Base-by-base conservation (phyloP, 176 grass and related monocot genomes). In the Urochloa ruziziensis region DNA sequence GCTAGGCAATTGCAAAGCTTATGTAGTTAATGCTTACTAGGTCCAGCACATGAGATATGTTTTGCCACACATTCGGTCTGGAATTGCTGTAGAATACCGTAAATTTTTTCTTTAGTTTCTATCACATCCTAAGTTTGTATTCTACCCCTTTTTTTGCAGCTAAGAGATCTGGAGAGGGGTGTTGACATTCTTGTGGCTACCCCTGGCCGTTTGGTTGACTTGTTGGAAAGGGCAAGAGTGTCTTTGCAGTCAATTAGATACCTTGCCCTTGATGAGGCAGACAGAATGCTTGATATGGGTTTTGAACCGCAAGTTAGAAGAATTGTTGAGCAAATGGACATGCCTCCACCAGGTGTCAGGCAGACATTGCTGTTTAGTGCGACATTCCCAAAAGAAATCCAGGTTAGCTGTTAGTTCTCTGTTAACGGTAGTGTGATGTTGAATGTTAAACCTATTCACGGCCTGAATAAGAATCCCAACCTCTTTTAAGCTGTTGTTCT, bases 251-350 rank as follows among this genome's bases (percentile, higher is more conserved):
- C 85, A 73, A 92, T 99, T 73, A 92, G 80, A 74, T 99, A 90
- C 80, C 87, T 99, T 66, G 96, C 96, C 6, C 91, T 99, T 67
- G 96, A 99, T 71, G 96, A 99, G 84, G 96, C 96, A 19, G 96
- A 99, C 79, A 94, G 96, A 88, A 99, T 99, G 96, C 91, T 99
- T 68, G 96, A 99, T 53, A 99, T 99, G 96, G 96, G 96, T 71
- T 99, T 99, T 81, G 96, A 99, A 80, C 96, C 96, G 64, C 96
- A 99, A 82, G 92, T 99, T 75, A 67, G 96, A 67, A 99, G 87
- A 64, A 99, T 99, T 54, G 96, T 99, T 60, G 93, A 99, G 87
- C 96, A 99, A 85, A 92, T 93, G 86, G 93, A 96, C 83, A 99
- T 99, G 96, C 93, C 96, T 33, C 74, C 78, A 67, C 91, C 62